Evolutionary conservation across 805 yeast species (phyloP), one percentile per base, ranked within the genome.

Genomic region (Candida palmyrensis): DNA sequence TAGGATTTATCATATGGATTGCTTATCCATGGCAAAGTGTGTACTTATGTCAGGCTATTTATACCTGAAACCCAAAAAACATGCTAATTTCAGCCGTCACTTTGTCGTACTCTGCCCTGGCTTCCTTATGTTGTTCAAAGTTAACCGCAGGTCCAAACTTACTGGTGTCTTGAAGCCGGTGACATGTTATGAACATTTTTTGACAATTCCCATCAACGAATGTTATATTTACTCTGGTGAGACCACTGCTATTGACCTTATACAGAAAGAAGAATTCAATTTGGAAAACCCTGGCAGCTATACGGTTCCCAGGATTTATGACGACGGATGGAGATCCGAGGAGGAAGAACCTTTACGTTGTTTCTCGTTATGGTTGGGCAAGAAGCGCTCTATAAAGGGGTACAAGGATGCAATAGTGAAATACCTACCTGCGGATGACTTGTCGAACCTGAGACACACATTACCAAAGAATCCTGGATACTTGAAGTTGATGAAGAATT

Each of bases 331-430:
- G 87, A 73, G 68, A 42, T 81, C 94, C 2, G 65, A 76, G 6
- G 97, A 90, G 47, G 83, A 79, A 30, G 92, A 85, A 43, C 45
- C 68, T n/a, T 59, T 75, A 18, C 64, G 95, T 31, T 77, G 92
- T 41, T 88, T 90, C 47, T 84, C 92, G 0, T 45, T 90, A 2
- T 88, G 96, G 96, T 75, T 79, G 55, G 90, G 88, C 0, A 68
- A 70, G 5, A 82, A 79, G 43, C 58, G 79, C 36, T 56, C 66
- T 3, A 57, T 75, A 37, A 48, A 67, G 18, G 43, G 45, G 12
- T 30, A 33, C 16, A 45, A 42, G 18, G 41, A 36, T 25, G 25
- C 37, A 6, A 20, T 30, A 6, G 21, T 42, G 37, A 42, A 41
- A 25, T 18, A 41, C 38, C 24, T 27, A 33, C 18, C 39, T 29